Evolutionary conservation across 2,329 filamentous ascomycete genomes (phyloP).

Genomic region (Didymella exigua): DNA sequence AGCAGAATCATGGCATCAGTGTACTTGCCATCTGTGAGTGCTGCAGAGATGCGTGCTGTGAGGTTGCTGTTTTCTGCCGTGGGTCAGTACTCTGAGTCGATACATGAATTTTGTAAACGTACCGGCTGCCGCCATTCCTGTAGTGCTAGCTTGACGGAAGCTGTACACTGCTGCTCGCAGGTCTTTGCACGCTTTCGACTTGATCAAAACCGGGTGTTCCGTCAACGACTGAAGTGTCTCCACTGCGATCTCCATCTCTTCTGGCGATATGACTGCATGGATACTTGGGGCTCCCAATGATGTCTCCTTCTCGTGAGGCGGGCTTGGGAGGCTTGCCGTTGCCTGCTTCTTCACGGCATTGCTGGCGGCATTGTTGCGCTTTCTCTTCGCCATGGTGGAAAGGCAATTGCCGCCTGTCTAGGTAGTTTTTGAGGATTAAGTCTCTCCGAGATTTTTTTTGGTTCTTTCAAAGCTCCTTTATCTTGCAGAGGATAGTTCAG

Average conservation of each 20-base stretch:
- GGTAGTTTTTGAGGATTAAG: too few species aligned
- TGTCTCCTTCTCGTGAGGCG: slow-evolving; percentile 29
- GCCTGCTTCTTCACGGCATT: slow-evolving; percentile 32
- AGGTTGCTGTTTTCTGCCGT: slow-evolving; percentile 62
- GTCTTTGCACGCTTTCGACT: slow-evolving; percentile 71
- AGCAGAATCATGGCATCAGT: slow-evolving; percentile 69
- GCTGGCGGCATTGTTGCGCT: slow-evolving; percentile 30
- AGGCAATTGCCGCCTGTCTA: too few species aligned
- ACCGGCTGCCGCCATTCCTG: slow-evolving; percentile 65
- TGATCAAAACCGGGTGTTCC: slow-evolving; percentile 66
- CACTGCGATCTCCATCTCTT: slow-evolving; percentile 70
- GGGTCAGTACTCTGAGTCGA: slow-evolving; percentile 6
- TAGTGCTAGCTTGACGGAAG: slow-evolving; percentile 71
- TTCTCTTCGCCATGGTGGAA: slow-evolving; percentile 35
- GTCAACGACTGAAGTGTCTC: slow-evolving; percentile 67
- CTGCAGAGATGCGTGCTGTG: slow-evolving; percentile 69
- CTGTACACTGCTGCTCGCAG: slow-evolving; percentile 70
- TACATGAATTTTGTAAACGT: slow-evolving; percentile 9
- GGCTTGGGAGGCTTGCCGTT: slow-evolving; percentile 31
- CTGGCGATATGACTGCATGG: slow-evolving; percentile 62
- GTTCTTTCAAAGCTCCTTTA: background rate
- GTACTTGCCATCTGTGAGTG: slow-evolving; percentile 68
- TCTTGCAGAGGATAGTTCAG: background rate
- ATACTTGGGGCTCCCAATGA: slow-evolving; percentile 56
- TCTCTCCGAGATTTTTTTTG: background rate